A percentile compares a stretch with the other conserved stretches of the same genome.
Conservation (phyloP, 176 grass and related monocot species). For the Lolium perenne region DNA sequence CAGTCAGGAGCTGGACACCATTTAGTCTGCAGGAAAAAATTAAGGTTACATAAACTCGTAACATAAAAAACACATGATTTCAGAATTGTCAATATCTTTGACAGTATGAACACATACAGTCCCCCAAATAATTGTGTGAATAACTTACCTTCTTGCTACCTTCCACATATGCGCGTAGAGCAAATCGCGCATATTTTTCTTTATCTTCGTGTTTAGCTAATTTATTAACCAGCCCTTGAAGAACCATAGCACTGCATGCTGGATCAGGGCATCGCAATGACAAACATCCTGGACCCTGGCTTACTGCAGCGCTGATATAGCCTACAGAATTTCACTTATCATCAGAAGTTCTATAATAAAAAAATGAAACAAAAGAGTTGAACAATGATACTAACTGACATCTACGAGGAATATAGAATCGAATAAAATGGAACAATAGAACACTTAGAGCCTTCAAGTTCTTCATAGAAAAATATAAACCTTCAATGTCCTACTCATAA, state of each 20-base stretch:
- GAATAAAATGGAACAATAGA: not conserved
- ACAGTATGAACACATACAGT: slow-evolving; percentile 29
- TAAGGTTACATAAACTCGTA: slow-evolving; percentile 21
- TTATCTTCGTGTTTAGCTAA: slow-evolving; percentile 67
- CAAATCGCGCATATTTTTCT: slow-evolving; percentile 75
- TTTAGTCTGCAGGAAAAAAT: slow-evolving; percentile 70
- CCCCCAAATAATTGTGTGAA: not conserved
- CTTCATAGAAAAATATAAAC: not conserved
- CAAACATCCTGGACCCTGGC: slow-evolving; percentile 88
- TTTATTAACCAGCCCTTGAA: slow-evolving; percentile 69
- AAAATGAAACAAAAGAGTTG: slow-evolving; percentile 23
- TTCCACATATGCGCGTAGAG: slow-evolving; percentile 91
- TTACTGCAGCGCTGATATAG: slow-evolving; percentile 75
- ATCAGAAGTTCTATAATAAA: slow-evolving; percentile 31
- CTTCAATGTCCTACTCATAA: slow-evolving; percentile 3
- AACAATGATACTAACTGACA: not conserved
- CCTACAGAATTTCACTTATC: slow-evolving; percentile 53
- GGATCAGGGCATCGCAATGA: slow-evolving; percentile 88
- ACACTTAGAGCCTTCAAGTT: slow-evolving; percentile 1
- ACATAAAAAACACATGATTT: slow-evolving; percentile 8
- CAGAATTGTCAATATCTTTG: slow-evolving; percentile 28
- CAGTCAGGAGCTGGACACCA: slow-evolving; percentile 97
- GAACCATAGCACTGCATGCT: slow-evolving; percentile 70
- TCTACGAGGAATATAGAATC: not conserved
- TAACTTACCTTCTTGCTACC: slow-evolving; percentile 75